A percentile compares a stretch with the other conserved stretches of the same genome.
Evolutionary conservation across 805 yeast genomes (phyloP).

Genomic region (Lipomyces starkeyi): DNA sequence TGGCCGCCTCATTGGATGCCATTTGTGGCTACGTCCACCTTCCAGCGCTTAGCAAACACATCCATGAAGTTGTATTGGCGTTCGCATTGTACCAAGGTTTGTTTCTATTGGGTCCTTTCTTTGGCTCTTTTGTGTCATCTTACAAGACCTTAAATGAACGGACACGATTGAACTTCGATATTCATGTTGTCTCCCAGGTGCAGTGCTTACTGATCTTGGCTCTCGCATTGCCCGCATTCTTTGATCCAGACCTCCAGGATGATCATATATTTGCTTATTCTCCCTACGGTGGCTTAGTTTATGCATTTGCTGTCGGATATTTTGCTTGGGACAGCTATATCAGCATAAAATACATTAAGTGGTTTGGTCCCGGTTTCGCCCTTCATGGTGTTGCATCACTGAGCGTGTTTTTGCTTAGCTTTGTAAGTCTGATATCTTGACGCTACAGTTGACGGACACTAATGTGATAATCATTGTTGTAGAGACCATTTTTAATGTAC

Average conservation of each 20-base stretch:
- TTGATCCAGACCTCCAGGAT: conserved; percentile 56
- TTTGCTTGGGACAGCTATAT: conserved; percentile 84
- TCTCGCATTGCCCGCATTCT: conserved; percentile 64
- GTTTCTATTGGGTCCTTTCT: conserved; percentile 53
- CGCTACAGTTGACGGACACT: not conserved
- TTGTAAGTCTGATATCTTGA: conserved; percentile 41
- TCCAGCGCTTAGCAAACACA: conserved; percentile 45
- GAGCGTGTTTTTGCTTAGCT: conserved; percentile 67
- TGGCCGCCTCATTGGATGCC: conserved; percentile 16
- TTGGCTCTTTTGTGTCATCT: conserved; percentile 56
- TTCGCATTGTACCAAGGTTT: conserved; percentile 64
- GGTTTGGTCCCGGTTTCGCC: conserved; percentile 83
- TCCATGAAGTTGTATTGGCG: conserved; percentile 72
- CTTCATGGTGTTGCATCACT: conserved; percentile 85
- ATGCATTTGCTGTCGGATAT: conserved; percentile 79
- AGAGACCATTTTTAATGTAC: conserved; percentile 74
- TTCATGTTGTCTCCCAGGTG: conserved; percentile 86
- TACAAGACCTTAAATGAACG: conserved; percentile 57
- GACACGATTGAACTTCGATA: conserved; percentile 76
- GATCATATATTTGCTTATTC: conserved; percentile 71
- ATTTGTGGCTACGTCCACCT: conserved; percentile 38
- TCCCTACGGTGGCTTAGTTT: conserved; percentile 76
- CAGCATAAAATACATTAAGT: conserved; percentile 63
- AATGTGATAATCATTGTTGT: not conserved
- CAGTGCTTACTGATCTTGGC: conserved; percentile 73